Conservation (phyloP, 768 basidiomycete species). For the Suillus brevipes region DNA sequence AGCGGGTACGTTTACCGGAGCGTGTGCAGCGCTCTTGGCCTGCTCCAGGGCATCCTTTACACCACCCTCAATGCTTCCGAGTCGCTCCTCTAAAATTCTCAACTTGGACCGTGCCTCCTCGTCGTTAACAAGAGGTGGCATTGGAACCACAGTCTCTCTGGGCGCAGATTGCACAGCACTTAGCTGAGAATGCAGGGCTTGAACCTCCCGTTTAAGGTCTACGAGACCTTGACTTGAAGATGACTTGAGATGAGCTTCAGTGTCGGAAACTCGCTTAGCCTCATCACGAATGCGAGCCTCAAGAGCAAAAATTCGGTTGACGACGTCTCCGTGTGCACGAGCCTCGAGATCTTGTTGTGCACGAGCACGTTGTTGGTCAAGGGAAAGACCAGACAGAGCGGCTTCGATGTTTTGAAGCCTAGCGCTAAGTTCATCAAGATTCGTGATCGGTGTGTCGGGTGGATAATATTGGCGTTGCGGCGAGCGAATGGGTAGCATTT, state of each 20-base stretch:
- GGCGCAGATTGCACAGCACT: conserved; percentile 28
- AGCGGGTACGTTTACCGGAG: conserved; percentile 33
- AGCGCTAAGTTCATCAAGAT: conserved; percentile 63
- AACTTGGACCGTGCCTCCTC: conserved; percentile 59
- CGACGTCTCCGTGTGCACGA: conserved; percentile 50
- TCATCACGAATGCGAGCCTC: conserved; percentile 53
- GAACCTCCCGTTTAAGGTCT: conserved; percentile 56
- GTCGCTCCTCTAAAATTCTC: conserved; percentile 58
- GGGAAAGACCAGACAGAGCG: conserved; percentile 58
- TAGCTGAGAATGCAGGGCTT: conserved; percentile 47
- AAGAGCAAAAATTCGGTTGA: conserved; percentile 53
- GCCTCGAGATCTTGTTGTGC: conserved; percentile 53
- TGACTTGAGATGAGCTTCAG: conserved; percentile 49
- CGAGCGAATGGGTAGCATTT: conserved; percentile 35
- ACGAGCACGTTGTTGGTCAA: conserved; percentile 52
- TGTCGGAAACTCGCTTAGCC: conserved; percentile 50
- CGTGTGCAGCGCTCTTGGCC: conserved; percentile 48
- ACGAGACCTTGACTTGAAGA: conserved; percentile 47
- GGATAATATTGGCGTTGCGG: conserved; percentile 44
- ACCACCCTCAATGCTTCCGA: conserved; percentile 60
- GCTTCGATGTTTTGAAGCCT: conserved; percentile 66
- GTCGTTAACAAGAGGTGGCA: conserved; percentile 37
- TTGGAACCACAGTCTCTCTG: conserved; percentile 18
- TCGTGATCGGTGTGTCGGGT: conserved; percentile 60
- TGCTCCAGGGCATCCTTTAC: conserved; percentile 74